A percentile compares a stretch with the other conserved stretches of the same genome.
Conservation (phyloP, 2,329 filamentous ascomycete genomes). For the Paecilomyces sp. region DNA sequence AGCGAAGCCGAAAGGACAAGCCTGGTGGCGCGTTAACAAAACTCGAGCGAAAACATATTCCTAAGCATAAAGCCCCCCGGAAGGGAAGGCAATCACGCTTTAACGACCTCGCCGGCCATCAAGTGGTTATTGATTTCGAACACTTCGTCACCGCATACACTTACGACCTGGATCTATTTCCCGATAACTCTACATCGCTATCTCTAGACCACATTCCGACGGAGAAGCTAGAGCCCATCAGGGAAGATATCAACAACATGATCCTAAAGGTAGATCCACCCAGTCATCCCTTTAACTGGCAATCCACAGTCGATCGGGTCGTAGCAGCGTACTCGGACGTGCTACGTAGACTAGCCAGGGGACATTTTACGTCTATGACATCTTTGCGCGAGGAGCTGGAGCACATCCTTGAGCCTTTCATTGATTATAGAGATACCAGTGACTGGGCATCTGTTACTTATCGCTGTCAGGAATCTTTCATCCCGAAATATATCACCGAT, state of each 20-base stretch:
- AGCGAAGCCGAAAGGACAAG: not conserved
- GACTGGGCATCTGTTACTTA: constrained; percentile 15
- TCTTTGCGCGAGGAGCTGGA: constrained; percentile 21
- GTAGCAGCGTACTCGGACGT: constrained; percentile 54
- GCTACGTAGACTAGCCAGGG: constrained; percentile 35
- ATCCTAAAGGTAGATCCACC: constrained; percentile 24
- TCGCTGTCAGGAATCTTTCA: constrained; percentile 26
- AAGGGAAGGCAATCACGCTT: constrained; percentile 12
- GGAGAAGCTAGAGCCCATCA: constrained; percentile 29
- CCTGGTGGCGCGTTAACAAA: constrained; percentile 4
- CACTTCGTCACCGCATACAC: constrained; percentile 37
- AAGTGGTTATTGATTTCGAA: constrained; percentile 36
- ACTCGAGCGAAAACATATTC: not conserved
- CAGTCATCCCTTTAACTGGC: constrained; percentile 54
- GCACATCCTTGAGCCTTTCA: constrained; percentile 23
- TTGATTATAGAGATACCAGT: constrained; percentile 24
- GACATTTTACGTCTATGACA: constrained; percentile 13
- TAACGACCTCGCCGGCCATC: constrained; percentile 15
- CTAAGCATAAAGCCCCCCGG: not conserved
- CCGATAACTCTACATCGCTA: constrained; percentile 22
- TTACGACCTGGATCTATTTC: constrained; percentile 31
- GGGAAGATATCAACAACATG: constrained; percentile 40
- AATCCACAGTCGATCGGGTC: constrained; percentile 59
- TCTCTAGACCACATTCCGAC: constrained; percentile 24
- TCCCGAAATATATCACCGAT: constrained; percentile 12